A percentile compares a stretch with the other conserved stretches of the same genome.
Evolutionary conservation across 768 basidiomycete genomes (phyloP).

Genomic region (Brasilioporus rufonigricans): DNA sequence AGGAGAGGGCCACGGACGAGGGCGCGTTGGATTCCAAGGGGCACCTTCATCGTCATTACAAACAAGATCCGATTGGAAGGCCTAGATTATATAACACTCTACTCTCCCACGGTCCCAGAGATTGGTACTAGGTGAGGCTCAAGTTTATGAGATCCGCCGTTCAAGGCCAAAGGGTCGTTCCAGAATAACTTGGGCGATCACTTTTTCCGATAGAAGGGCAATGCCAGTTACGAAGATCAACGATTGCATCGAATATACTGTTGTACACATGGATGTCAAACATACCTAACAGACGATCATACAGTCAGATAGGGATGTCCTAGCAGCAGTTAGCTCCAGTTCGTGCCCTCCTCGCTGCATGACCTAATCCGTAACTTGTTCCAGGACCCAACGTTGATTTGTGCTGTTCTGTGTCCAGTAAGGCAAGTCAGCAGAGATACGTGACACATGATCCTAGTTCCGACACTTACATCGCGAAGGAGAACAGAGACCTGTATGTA

Average conservation of each 20-base stretch:
- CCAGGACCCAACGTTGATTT: not conserved
- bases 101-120: not conserved
- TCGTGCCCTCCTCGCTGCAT: not conserved
- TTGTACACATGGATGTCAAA: no score
- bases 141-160: no score
- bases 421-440: not conserved
- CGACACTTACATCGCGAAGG: not conserved
- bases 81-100: not conserved
- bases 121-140: no score
- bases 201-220: no score
- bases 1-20: conserved; percentile 29
- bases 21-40: conserved; percentile 18
- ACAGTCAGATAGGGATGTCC: no score
- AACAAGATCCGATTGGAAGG: conserved; percentile 5
- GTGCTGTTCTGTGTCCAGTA: not conserved
- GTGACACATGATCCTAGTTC: not conserved
- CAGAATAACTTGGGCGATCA: no score
- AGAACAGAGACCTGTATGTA: not conserved
- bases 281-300: no score
- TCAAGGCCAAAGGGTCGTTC: no score
- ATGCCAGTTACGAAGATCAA: no score
- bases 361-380: not conserved
- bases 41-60: conserved; percentile 4
- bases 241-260: no score
- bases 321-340: not conserved